These are phyloP conservation scores for Copromyces sp. DNA, from an alignment of 495 filamentous ascomycete species.

Conservation along the genomic window DNA sequence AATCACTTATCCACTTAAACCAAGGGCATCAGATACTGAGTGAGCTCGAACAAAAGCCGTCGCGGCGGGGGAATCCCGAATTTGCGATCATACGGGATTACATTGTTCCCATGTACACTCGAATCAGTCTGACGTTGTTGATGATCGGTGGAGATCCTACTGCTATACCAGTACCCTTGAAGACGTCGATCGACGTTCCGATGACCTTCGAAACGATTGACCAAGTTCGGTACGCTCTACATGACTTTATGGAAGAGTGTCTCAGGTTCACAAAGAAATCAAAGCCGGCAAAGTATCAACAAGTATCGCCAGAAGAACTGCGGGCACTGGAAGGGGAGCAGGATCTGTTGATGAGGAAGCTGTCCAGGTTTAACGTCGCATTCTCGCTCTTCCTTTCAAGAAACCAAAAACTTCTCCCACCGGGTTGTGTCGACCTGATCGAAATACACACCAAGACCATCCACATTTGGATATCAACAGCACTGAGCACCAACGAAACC, in stretches of 20 bases:
- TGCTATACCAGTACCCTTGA: constrained; percentile 19
- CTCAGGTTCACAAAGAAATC: constrained; percentile 22
- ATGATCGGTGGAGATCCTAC: constrained; percentile 25
- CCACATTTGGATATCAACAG: constrained; percentile 28
- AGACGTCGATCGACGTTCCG: constrained; percentile 21
- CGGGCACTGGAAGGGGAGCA: constrained; percentile 19
- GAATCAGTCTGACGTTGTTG: constrained; percentile 28
- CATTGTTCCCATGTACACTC: constrained; percentile 34
- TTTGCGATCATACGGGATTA: constrained; percentile 28
- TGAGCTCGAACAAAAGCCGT: constrained; percentile 20
- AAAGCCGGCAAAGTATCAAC: constrained; percentile 14
- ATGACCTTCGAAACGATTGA: constrained; percentile 20
- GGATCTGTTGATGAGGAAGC: constrained; percentile 18
- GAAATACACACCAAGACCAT: constrained; percentile 22
- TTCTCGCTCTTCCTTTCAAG: constrained; percentile 22
- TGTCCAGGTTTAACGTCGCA: constrained; percentile 24
- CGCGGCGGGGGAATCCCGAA: constrained; percentile 17
- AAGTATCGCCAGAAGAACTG: constrained; percentile 15
- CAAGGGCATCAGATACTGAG: constrained; percentile 30
- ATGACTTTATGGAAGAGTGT: constrained; percentile 26
- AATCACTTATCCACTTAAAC: constrained; percentile 32
- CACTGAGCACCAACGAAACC: constrained; percentile 24
- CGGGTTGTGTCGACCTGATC: constrained; percentile 18
- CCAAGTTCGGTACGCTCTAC: constrained; percentile 23
- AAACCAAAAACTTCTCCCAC: constrained; percentile 10